Evolutionary conservation across 768 basidiomycete species (phyloP).

Genomic region (Kwoniella pini): DNA sequence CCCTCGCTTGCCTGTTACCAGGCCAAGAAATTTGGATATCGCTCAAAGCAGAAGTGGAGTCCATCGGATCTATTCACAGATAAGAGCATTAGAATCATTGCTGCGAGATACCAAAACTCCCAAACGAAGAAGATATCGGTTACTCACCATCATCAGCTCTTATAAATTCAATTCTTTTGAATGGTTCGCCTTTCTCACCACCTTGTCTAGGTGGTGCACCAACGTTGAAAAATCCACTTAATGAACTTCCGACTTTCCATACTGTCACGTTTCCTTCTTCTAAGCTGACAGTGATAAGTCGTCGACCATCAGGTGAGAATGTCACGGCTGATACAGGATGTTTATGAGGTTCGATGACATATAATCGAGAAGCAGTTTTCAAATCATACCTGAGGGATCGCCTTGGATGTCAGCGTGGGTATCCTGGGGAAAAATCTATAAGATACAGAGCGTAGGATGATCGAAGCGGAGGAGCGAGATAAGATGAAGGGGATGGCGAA

Average conservation of each 20-base stretch:
- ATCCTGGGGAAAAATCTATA: too few species aligned
- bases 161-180: slow-evolving; percentile 81
- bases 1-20: slow-evolving; percentile 74
- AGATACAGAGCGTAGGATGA: too few species aligned
- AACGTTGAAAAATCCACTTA: slow-evolving; percentile 81
- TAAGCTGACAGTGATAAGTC: slow-evolving; percentile 82
- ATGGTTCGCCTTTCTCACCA: slow-evolving; percentile 71
- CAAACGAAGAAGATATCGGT: neutral
- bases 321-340: slow-evolving; percentile 77
- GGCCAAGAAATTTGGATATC: slow-evolving; percentile 82
- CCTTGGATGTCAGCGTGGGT: too few species aligned
- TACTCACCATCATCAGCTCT: slow-evolving; percentile 76
- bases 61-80: slow-evolving; percentile 59
- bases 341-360: slow-evolving; percentile 90
- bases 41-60: slow-evolving; percentile 67
- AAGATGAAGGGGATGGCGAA: too few species aligned
- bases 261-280: slow-evolving; percentile 81
- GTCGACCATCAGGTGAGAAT: slow-evolving; percentile 89
- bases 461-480: too few species aligned
- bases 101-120: too few species aligned
- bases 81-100: neutral
- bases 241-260: slow-evolving; percentile 93
- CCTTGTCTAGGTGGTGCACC: slow-evolving; percentile 92
- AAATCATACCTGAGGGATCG: slow-evolving; percentile 81
- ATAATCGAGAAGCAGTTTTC: slow-evolving; percentile 90